Percentiles rank a stretch among this genome's conserved stretches.
These are phyloP conservation scores for Penicillium antarcticum DNA, from an alignment of 495 filamentous ascomycete genomes.

Conservation along the genomic window DNA sequence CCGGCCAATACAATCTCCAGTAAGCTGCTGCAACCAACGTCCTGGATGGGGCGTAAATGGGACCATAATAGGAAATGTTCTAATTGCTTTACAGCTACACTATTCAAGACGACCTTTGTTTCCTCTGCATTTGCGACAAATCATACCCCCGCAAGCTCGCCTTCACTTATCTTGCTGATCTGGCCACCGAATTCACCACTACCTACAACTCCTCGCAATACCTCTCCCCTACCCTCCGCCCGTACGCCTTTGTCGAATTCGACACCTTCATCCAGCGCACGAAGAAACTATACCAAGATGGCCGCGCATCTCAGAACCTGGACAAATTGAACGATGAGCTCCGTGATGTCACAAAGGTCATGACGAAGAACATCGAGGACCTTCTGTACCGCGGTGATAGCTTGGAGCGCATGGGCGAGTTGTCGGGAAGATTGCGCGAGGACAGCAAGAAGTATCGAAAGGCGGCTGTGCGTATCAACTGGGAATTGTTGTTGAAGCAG, in stretches of 20 bases:
- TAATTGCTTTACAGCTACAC: conserved; percentile 63
- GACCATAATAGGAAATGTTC: neutral
- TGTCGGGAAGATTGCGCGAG: conserved; percentile 79
- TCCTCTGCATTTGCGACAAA: conserved; percentile 86
- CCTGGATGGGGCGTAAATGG: no score
- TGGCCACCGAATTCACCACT: conserved; percentile 85
- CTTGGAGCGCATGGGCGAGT: conserved; percentile 94
- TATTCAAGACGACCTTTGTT: conserved; percentile 77
- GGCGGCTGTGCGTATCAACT: conserved; percentile 95
- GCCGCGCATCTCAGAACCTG: conserved; percentile 80
- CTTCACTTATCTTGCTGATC: conserved; percentile 96
- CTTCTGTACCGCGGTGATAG: conserved; percentile 92
- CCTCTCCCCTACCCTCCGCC: conserved; percentile 69
- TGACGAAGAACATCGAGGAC: conserved; percentile 99
- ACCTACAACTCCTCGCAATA: conserved; percentile 74
- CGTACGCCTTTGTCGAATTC: conserved; percentile 96
- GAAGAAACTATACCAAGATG: conserved; percentile 92
- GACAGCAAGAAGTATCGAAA: conserved; percentile 91
- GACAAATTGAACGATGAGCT: conserved; percentile 93
- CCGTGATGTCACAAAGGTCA: conserved; percentile 95
- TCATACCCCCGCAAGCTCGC: conserved; percentile 97
- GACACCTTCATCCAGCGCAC: conserved; percentile 95
- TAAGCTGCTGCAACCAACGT: conserved; percentile 37
- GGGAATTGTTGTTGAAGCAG: conserved; percentile 93
- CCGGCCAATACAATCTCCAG: conserved; percentile 82